Evolutionary conservation across 345 rosid genomes (phyloP).

Genomic region (Salix viminalis): DNA sequence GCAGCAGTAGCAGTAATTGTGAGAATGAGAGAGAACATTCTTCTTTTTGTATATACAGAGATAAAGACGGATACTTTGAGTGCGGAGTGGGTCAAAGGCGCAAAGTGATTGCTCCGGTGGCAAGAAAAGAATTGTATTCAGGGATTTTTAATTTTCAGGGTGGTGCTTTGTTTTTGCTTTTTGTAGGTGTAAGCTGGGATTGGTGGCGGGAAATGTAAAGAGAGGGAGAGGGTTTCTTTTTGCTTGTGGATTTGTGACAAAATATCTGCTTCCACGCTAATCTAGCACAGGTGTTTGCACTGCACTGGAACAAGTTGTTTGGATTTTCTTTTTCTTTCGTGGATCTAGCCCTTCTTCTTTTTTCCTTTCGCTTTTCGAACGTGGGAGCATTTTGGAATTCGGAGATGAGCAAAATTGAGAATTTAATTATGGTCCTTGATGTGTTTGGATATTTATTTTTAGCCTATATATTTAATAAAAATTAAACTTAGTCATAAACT

Average conservation of each 20-base stretch:
- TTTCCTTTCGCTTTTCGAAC: neutral
- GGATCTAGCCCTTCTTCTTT: neutral
- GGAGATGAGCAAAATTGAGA: neutral
- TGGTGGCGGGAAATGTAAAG: neutral
- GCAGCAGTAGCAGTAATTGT: neutral
- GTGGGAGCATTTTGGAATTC: neutral
- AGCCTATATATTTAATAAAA: neutral
- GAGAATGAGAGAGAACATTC: neutral
- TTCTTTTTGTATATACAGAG: neutral
- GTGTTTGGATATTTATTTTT: neutral
- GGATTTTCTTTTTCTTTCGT: neutral
- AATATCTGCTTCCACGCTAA: neutral
- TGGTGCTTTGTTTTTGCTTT: neutral
- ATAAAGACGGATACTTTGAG: constrained; percentile 51
- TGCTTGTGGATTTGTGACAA: too few relatives aligned
- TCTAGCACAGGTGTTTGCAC: neutral
- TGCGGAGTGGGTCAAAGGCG: constrained; percentile 39
- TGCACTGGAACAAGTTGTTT: neutral
- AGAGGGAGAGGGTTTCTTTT: neutral
- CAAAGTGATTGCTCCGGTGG: constrained; percentile 43
- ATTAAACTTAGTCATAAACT: too few relatives aligned
- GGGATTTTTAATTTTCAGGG: neutral
- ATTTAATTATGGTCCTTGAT: neutral
- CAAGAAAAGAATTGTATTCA: constrained; percentile 54
- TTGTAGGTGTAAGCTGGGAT: neutral